A percentile compares a stretch with the other conserved stretches of the same genome.
Conservation (phyloP, 2,329 filamentous ascomycete species). For the Coleophoma crateriformis region DNA sequence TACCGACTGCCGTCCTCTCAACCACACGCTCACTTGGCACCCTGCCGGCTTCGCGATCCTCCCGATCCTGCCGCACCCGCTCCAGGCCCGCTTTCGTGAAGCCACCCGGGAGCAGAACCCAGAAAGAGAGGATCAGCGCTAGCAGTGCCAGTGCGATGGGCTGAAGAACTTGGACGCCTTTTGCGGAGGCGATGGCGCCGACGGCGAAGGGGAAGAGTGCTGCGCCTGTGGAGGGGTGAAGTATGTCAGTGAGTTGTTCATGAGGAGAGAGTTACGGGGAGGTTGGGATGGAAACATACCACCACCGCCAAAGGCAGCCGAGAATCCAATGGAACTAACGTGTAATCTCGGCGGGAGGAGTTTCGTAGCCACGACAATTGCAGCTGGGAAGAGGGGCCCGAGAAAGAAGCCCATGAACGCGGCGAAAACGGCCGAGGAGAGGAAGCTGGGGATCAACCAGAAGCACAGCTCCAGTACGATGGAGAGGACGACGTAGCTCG, state of each 20-base stretch:
- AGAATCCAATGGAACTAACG: slow-evolving; percentile 74
- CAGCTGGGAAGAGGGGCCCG: slow-evolving; percentile 72
- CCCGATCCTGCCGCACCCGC: slow-evolving; percentile 4
- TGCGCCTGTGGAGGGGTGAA: slow-evolving; percentile 29
- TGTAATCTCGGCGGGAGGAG: slow-evolving; percentile 69
- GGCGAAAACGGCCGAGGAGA: slow-evolving; percentile 67
- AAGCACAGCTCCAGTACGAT: slow-evolving; percentile 66
- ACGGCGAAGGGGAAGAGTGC: slow-evolving; percentile 62
- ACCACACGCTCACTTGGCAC: not conserved
- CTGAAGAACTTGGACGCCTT: slow-evolving; percentile 51
- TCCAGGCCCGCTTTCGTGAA: slow-evolving; percentile 18
- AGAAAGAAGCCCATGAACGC: slow-evolving; percentile 73
- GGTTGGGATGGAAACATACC: slow-evolving; percentile 32
- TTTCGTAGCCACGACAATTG: slow-evolving; percentile 68
- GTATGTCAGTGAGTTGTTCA: too few species aligned
- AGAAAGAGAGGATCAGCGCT: slow-evolving; percentile 38
- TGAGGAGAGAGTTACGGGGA: too few species aligned
- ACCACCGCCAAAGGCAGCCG: slow-evolving; percentile 69
- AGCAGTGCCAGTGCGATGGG: slow-evolving; percentile 47
- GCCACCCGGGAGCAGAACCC: slow-evolving; percentile 34
- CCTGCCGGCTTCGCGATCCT: slow-evolving; percentile 3
- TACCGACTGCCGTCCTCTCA: not conserved
- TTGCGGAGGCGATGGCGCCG: slow-evolving; percentile 57
- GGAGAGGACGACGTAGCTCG: slow-evolving; percentile 56
- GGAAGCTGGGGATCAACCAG: slow-evolving; percentile 75